Conservation (phyloP, 2,329 filamentous ascomycete species). For the Tolypocladium tundrense region DNA sequence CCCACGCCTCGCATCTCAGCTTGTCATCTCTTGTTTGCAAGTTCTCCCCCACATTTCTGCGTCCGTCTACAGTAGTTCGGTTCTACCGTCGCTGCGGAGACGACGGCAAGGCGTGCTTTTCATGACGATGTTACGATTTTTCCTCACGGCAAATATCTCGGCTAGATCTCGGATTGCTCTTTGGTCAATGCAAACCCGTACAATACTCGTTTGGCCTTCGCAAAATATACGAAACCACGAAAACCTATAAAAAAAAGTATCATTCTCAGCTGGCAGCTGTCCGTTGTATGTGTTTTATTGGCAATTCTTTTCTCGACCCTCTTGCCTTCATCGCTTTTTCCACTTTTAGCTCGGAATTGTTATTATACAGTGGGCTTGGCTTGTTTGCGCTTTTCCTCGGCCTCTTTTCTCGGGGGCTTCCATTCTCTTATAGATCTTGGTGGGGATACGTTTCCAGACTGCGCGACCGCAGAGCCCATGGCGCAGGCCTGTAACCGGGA, state of each 20-base stretch:
- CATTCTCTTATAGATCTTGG: neutral
- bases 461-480: neutral
- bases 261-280: neutral
- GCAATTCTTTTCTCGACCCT: neutral
- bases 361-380: neutral
- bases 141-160: neutral
- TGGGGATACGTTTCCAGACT: slow-evolving; percentile 1
- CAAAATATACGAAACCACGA: neutral
- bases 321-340: neutral
- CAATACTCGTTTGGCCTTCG: too few species aligned
- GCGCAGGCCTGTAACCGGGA: neutral
- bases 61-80: neutral
- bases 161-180: neutral
- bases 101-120: neutral
- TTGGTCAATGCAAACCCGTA: too few species aligned
- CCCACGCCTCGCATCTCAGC: neutral
- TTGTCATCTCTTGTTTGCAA: neutral
- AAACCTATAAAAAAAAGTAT: neutral
- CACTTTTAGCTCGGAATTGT: neutral
- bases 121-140: neutral
- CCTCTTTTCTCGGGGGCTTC: neutral
- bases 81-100: neutral
- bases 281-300: neutral
- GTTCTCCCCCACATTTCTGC: neutral
- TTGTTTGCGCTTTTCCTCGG: neutral